phyloP scores from a whole-genome alignment of 1,284 basidiomycete species.

The Microbotryum lychnidis-dioicae region DNA sequence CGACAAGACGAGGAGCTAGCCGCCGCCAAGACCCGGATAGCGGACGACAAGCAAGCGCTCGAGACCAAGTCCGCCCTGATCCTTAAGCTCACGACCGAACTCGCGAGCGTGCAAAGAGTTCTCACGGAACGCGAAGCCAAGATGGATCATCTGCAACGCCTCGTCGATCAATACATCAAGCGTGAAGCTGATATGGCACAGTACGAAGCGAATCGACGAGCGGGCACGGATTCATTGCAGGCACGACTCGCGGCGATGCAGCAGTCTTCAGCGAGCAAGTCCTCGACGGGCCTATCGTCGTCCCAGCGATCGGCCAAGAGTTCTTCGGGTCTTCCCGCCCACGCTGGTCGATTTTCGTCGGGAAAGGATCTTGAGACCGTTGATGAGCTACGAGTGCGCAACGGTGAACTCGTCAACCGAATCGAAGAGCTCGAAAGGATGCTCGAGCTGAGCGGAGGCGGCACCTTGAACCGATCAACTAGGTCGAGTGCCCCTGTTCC shows the following conservation, averaged over 20 bases:
- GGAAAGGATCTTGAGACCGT: not conserved
- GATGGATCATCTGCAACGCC: not conserved
- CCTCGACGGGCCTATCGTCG: not conserved
- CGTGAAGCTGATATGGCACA: slow-evolving; percentile 3
- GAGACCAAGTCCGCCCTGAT: not conserved
- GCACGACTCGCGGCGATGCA: slow-evolving; percentile 12
- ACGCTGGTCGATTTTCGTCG: not conserved
- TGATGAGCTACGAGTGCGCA: slow-evolving; percentile 12
- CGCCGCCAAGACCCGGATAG: not conserved
- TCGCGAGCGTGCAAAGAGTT: not conserved
- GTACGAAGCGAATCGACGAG: slow-evolving; percentile 10
- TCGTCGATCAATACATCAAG: slow-evolving; percentile 4
- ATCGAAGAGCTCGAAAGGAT: slow-evolving; percentile 12
- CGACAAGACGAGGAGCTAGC: not conserved
- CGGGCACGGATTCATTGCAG: slow-evolving; percentile 11
- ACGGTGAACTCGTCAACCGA: slow-evolving; percentile 7
- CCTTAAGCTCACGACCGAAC: not conserved
- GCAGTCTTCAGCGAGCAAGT: not conserved
- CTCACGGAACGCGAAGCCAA: not conserved
- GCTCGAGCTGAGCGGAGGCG: not conserved
- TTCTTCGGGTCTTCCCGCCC: not conserved
- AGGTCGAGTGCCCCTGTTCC: too few species aligned
- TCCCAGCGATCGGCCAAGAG: not conserved
- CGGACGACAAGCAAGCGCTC: not conserved
- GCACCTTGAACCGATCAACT: too few species aligned